Conservation (phyloP, 305 asterid species). For the Solanum hybrid region DNA sequence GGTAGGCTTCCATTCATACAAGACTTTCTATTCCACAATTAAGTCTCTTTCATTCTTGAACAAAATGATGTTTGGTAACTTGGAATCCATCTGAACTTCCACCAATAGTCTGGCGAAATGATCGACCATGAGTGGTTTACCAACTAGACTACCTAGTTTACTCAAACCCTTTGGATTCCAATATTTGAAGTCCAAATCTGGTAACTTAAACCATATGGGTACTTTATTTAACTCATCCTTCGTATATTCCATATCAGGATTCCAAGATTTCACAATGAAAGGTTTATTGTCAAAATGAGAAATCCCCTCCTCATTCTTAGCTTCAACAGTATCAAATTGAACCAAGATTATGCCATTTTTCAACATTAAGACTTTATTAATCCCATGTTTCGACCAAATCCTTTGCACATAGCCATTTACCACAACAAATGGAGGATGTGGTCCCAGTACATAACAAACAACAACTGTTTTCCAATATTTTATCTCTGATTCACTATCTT, state of each 20-base stretch:
- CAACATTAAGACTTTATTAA: neutral
- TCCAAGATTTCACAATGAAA: too few species aligned
- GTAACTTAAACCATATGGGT: neutral
- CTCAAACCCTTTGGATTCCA: neutral
- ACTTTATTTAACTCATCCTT: neutral
- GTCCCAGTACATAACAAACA: neutral
- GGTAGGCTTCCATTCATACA: neutral
- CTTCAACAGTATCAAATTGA: neutral
- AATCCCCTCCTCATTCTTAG: neutral
- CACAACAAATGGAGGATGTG: neutral
- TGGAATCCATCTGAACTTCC: neutral
- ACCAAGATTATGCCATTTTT: neutral
- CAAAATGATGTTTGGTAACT: too few species aligned
- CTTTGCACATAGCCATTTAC: neutral
- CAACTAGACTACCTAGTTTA: neutral
- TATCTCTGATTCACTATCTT: too few species aligned
- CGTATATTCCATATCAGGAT: neutral
- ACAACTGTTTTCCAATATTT: neutral
- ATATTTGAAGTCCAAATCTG: neutral
- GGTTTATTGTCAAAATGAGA: neutral
- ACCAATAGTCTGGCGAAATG: neutral
- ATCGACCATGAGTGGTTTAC: neutral
- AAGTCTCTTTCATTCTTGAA: too few species aligned
- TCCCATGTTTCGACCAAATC: neutral
- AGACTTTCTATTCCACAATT: neutral